These are phyloP conservation scores for Trifolium pratense DNA, from an alignment of 306 rosid species.

Conservation along the genomic window DNA sequence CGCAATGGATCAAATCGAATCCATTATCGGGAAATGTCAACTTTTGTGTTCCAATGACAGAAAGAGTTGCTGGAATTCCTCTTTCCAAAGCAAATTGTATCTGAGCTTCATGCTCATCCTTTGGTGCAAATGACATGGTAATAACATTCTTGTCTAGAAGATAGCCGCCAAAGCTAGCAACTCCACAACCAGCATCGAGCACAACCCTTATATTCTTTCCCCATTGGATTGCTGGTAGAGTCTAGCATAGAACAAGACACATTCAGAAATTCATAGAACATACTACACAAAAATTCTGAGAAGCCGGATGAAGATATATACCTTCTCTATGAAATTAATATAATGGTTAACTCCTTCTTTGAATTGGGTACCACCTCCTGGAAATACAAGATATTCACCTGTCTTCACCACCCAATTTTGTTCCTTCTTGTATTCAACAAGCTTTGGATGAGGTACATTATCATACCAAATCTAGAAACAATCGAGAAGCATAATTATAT, in stretches of 20 bases:
- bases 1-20: constrained; percentile 93
- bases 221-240: constrained; percentile 67
- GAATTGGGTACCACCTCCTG: constrained; percentile 98
- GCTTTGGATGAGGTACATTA: constrained; percentile 89
- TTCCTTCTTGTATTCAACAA: constrained; percentile 94
- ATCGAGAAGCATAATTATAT: constrained; percentile 17
- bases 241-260: constrained; percentile 44
- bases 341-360: constrained; percentile 86
- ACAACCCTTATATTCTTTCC: constrained; percentile 82
- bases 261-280: neutral
- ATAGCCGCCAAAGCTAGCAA: constrained; percentile 96
- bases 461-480: constrained; percentile 79
- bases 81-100: constrained; percentile 98
- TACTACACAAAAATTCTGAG: neutral
- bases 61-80: constrained; percentile 94
- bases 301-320: constrained; percentile 19
- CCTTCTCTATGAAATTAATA: constrained; percentile 69
- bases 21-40: constrained; percentile 76
- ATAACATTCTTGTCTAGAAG: constrained; percentile 80
- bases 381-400: constrained; percentile 76
- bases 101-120: constrained; percentile 99
- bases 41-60: constrained; percentile 92
- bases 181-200: constrained; percentile 96
- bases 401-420: constrained; percentile 90
- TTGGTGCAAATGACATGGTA: constrained; percentile 95